A percentile compares a stretch with the other conserved stretches of the same genome.
Evolutionary conservation across 176 grass and related monocot species (phyloP).

Genomic region (Triticum turgidum): DNA sequence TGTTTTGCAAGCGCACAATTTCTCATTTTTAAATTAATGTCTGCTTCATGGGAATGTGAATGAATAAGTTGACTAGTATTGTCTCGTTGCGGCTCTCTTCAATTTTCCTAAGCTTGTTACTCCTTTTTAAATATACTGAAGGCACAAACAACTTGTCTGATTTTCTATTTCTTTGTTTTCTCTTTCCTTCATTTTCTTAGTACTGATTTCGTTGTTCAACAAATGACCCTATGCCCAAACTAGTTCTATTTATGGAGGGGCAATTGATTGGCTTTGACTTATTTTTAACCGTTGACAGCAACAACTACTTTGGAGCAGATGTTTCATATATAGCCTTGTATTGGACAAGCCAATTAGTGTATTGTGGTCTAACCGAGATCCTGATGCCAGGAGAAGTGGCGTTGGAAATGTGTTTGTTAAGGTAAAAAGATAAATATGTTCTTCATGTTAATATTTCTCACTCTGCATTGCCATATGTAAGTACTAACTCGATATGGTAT

Average conservation of each 20-base stretch:
- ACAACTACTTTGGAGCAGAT: constrained; percentile 47
- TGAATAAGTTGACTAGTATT: background rate
- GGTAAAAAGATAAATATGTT: constrained; percentile 32
- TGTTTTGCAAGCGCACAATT: background rate
- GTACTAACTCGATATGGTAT: background rate
- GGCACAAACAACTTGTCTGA: background rate
- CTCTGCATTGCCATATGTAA: background rate
- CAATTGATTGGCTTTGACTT: constrained; percentile 20
- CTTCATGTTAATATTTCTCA: background rate
- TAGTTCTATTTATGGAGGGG: background rate
- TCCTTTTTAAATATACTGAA: background rate
- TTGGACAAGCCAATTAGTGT: constrained; percentile 71
- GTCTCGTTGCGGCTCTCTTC: background rate
- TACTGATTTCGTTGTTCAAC: background rate
- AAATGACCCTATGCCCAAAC: background rate
- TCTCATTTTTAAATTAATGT: background rate
- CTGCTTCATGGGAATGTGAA: background rate
- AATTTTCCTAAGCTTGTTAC: background rate
- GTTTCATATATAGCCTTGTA: constrained; percentile 51
- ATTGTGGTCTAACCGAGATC: constrained; percentile 81
- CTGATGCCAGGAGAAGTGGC: constrained; percentile 61
- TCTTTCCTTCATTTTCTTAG: background rate
- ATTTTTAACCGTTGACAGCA: constrained; percentile 37
- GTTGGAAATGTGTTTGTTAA: constrained; percentile 91
- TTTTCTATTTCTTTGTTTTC: background rate